Evolutionary conservation across 345 rosid genomes (phyloP), one percentile per base, ranked within the genome.

Genomic region (Murraya paniculata): DNA sequence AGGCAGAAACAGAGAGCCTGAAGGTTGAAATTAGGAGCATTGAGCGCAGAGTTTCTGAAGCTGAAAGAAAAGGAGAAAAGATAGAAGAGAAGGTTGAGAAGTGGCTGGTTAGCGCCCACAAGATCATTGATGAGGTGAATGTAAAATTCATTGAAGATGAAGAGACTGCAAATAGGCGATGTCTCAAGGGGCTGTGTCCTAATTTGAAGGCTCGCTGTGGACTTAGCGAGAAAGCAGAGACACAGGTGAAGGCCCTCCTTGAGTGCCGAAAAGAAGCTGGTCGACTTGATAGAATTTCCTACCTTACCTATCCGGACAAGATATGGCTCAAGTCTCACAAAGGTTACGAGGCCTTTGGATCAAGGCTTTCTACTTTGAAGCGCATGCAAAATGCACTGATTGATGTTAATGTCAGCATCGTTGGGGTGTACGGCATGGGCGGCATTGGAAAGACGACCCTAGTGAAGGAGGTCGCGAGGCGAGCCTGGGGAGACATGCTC

Each of bases 161-260:
- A 38, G 10, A 7, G 14, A 41, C 11, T 10, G 14, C 64, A 21
- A 22, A 27, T 33, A 61, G 64, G 24, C 64, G 36, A 69, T 77
- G 80, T 30, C 77, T 64, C 30, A 53, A 65, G 69, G 70, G 79
- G 10, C 35, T 62, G 74, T 77, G 57, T 39, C 78, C 74, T 3
- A 30, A 78, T 55, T 16, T 72, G 66, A 78, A 53, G 72, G 7
- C 14, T 41, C 48, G 48, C 14, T 10, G 2, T 41, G 14, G 0
- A 14, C 48, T 41, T 10, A 10, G 14, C 48, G 10, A 41, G 48
- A 10, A 41, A 41, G 48, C 48, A 41, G 48, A 10, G 48, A 10
- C 48, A 0, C 21, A 53, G 57, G 28, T 35, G 14, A 2, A 18
- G 53, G 7, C 13, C 45, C 4, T 74, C 16, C 45, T 5, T 7